A percentile compares a stretch with the other conserved stretches of the same genome.
These are phyloP conservation scores for Polygonum aviculare DNA, from an alignment of 148 eudicot genomes.

Conservation along the genomic window DNA sequence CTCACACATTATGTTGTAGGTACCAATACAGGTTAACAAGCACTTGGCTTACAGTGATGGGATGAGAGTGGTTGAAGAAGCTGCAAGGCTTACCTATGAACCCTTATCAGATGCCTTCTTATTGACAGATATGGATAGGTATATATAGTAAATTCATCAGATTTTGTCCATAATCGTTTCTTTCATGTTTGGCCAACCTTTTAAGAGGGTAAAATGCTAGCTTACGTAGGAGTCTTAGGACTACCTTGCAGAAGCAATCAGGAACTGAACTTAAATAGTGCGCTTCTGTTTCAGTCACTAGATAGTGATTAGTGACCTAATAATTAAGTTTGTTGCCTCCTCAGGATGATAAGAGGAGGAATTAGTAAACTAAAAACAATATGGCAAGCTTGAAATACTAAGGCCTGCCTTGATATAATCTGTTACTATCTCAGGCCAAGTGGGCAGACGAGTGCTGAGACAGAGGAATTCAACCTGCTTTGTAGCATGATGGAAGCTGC, in stretches of 20 bases:
- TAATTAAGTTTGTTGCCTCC: too few species aligned
- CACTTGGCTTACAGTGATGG: constrained; percentile 83
- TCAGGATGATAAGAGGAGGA: too few species aligned
- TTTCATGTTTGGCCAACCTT: neutral
- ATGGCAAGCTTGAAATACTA: too few species aligned
- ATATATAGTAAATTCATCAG: constrained; percentile 5
- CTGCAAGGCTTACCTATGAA: constrained; percentile 33
- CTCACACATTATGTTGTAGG: constrained; percentile 28
- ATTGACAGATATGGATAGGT: constrained; percentile 71
- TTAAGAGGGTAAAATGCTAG: neutral
- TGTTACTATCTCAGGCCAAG: constrained; percentile 43
- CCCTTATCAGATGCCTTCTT: constrained; percentile 48
- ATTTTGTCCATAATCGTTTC: neutral
- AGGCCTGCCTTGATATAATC: neutral
- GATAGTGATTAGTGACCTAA: neutral
- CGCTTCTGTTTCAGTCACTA: neutral
- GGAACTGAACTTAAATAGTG: neutral
- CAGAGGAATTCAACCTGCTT: constrained; percentile 63
- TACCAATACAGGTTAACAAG: constrained; percentile 92
- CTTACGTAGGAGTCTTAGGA: neutral
- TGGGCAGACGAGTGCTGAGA: constrained; percentile 61
- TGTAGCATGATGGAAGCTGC: constrained; percentile 86
- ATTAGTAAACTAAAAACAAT: too few species aligned
- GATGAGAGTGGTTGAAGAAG: constrained; percentile 74
- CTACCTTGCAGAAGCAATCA: neutral